Percentiles rank a stretch among this genome's conserved stretches.
Conservation (phyloP, 208 protist species). For the Ichthyophonus hoferi region DNA sequence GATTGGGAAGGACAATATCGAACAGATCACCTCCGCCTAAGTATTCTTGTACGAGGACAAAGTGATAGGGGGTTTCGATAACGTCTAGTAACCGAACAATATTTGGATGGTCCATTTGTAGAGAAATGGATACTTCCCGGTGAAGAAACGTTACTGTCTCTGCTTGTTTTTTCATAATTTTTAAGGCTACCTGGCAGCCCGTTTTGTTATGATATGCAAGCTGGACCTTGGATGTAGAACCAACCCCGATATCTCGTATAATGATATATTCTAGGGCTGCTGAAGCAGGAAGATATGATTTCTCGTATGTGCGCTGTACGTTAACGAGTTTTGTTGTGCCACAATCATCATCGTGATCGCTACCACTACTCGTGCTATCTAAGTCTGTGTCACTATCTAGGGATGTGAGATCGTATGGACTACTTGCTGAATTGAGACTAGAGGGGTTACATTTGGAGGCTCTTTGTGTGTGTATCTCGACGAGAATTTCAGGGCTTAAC, state of each 20-base stretch:
- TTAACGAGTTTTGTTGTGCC: not conserved
- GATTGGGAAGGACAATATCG: not conserved
- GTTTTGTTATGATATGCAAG: conserved; percentile 24
- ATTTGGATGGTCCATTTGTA: not conserved
- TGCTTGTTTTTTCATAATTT: conserved; percentile 29
- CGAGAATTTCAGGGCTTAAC: too few relatives aligned
- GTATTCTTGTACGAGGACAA: conserved; percentile 35
- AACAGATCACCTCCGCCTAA: conserved; percentile 27
- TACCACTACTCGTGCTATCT: not conserved
- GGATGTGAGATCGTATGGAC: too few relatives aligned
- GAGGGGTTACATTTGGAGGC: too few relatives aligned
- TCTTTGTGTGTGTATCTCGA: too few relatives aligned
- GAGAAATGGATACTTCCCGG: not conserved
- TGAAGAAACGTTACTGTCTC: not conserved
- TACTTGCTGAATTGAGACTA: too few relatives aligned
- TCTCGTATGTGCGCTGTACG: not conserved
- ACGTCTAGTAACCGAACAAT: not conserved
- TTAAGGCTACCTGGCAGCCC: conserved; percentile 13
- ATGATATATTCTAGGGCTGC: conserved; percentile 13
- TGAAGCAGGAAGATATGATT: not conserved
- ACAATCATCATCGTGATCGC: not conserved
- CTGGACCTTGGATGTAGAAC: conserved; percentile 16
- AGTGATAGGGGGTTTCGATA: conserved; percentile 23
- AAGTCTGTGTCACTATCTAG: not conserved
- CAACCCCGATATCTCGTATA: not conserved